Evolutionary conservation across 148 eudicot species (phyloP), one percentile per base, ranked within the genome.

Genomic region (Tetragonia tetragonoides): DNA sequence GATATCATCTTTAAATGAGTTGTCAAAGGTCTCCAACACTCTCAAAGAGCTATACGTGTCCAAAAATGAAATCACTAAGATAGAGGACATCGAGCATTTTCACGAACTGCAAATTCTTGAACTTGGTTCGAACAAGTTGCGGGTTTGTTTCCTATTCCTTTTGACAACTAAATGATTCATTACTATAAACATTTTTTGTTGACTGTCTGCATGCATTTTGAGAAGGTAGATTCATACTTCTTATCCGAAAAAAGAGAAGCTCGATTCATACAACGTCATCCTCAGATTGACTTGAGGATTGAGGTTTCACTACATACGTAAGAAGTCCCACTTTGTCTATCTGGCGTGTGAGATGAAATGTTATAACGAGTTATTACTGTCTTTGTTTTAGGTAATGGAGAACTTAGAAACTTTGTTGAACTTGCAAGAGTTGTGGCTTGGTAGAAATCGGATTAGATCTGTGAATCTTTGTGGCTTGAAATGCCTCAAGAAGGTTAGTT

Each of bases 381-480:
- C 34, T 42, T 40, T 3, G 11, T 77, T 84, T 75, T 82, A 95
- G 99, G 92, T 93, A 47, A 95, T 95, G 90, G 99, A 92, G 85
- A 93, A 92, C 78, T 78, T 95, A 70, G 87, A 89, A 66, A 89
- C 85, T 68, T 75, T 93, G 47, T 82, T 87, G 42, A 85, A 83
- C 68, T 87, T 95, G 78, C 94, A 87, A 86, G 97, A 95, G 86
- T 83, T 95, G 74, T 95, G 99, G 99, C 88, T 95, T 82, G 99
- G 99, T 51, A 94, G 97, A 66, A 95, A 95, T 81, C 97, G 99
- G 71, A 95, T 95, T 37, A 85, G 86, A 80, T 63, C 87, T 59
- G 87, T 93, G 60, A 81, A 95, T 84, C 87, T 93, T 77, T 95
- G 99, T 81, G 99, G 99, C 53, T 86, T 95, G 77, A 91, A 89